Conservation (phyloP, 805 yeast genomes). For the Lipomyces orientalis region DNA sequence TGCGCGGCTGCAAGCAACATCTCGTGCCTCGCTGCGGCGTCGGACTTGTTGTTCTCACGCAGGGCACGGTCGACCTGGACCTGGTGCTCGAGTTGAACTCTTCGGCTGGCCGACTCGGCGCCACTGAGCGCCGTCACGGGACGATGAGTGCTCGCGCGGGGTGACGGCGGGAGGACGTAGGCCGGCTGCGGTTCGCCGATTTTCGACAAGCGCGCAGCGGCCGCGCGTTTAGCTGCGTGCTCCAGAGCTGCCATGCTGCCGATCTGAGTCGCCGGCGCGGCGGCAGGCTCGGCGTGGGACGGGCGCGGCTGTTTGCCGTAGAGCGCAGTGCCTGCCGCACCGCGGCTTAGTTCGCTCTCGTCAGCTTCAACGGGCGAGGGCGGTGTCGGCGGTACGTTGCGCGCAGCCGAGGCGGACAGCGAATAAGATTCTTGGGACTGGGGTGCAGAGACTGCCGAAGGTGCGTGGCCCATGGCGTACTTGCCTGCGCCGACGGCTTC, state of each 20-base stretch:
- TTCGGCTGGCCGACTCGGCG: constrained; percentile 34
- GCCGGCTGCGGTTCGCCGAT: constrained; percentile 26
- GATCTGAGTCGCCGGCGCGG: not conserved
- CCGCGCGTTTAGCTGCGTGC: constrained; percentile 26
- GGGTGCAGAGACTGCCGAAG: not conserved
- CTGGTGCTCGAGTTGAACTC: constrained; percentile 27
- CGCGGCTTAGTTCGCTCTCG: not conserved
- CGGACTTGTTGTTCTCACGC: constrained; percentile 1
- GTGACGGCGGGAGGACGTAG: constrained; percentile 13
- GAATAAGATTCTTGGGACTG: not conserved
- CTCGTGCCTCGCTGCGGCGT: constrained; percentile 38
- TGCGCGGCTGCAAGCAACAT: constrained; percentile 60
- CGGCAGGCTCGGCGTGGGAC: not conserved
- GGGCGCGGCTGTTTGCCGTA: not conserved
- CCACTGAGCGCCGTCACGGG: constrained; percentile 38
- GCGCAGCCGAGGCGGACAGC: constrained; percentile 9
- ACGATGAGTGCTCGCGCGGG: constrained; percentile 25
- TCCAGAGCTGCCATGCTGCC: constrained; percentile 16
- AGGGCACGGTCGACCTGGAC: constrained; percentile 13
- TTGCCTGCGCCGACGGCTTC: constrained; percentile 28
- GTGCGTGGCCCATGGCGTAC: constrained; percentile 10
- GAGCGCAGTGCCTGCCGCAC: constrained; percentile 10
- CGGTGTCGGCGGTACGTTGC: constrained; percentile 11
- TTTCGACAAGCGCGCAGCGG: constrained; percentile 26
- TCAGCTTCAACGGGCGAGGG: constrained; percentile 15